Evolutionary conservation across 306 rosid species (phyloP).

Genomic region (Cucurbita pepo): DNA sequence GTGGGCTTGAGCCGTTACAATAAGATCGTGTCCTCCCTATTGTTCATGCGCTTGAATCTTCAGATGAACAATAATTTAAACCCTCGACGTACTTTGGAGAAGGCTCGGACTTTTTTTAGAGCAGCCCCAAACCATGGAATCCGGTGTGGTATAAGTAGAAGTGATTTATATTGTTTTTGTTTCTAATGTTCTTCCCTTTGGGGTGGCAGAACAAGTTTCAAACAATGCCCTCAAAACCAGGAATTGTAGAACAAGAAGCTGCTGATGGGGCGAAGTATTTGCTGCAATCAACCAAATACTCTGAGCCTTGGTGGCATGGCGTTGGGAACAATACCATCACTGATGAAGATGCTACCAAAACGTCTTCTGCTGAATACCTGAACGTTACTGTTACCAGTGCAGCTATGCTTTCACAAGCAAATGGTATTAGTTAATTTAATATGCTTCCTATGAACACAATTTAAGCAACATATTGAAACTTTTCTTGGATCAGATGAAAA

Average conservation of each 20-base stretch:
- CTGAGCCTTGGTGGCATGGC: constrained; percentile 61
- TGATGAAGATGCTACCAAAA: constrained; percentile 19
- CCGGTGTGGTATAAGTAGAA: neutral
- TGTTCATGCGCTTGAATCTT: neutral
- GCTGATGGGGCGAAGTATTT: constrained; percentile 16
- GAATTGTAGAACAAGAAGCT: constrained; percentile 20
- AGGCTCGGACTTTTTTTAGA: neutral
- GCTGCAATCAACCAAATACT: constrained; percentile 25
- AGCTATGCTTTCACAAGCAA: constrained; percentile 12
- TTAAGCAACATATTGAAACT: neutral
- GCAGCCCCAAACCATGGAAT: neutral
- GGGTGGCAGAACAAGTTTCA: constrained; percentile 9
- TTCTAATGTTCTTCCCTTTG: neutral
- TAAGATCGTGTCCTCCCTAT: too few relatives aligned
- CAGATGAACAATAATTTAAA: neutral
- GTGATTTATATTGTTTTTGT: neutral
- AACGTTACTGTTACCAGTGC: constrained; percentile 26
- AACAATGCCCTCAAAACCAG: constrained; percentile 63
- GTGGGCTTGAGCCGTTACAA: too few relatives aligned
- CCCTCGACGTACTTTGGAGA: neutral
- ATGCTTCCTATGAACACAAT: neutral
- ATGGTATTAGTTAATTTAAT: neutral
- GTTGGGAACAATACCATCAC: constrained; percentile 11
- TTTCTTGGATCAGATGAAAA: neutral
- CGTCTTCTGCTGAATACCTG: constrained; percentile 22